Conservation (phyloP, 129 eudicot genomes). For the Artemisia annua region DNA sequence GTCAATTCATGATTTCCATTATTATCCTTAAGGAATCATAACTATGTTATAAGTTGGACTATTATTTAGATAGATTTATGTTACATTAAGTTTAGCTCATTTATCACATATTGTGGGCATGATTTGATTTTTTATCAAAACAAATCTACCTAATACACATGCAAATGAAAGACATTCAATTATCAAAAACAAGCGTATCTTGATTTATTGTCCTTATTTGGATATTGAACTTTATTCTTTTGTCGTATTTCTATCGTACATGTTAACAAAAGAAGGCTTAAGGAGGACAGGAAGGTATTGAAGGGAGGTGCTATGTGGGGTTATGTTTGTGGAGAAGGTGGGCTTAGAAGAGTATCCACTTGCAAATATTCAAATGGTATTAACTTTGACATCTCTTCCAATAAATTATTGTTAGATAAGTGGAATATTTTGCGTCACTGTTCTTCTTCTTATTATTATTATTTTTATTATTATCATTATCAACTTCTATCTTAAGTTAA, state of each 20-base stretch:
- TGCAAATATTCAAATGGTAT: conserved; percentile 28
- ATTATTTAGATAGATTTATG: no score
- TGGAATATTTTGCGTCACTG: conserved; percentile 26
- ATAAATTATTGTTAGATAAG: conserved; percentile 16
- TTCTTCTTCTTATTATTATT: background rate
- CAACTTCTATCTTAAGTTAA: conserved; percentile 7
- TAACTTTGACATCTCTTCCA: conserved; percentile 32
- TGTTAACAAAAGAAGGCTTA: conserved; percentile 3
- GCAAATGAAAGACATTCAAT: background rate
- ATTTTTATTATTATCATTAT: background rate
- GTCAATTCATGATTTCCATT: no score
- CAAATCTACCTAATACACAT: conserved; percentile 23
- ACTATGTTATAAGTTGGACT: no score
- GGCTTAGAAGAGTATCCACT: conserved; percentile 31
- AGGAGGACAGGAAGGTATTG: conserved; percentile 17
- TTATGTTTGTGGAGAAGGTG: conserved; percentile 31
- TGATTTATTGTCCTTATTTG: background rate
- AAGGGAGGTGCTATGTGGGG: conserved; percentile 32
- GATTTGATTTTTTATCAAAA: background rate
- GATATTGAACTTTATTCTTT: background rate
- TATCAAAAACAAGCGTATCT: conserved; percentile 1
- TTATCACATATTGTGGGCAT: background rate
- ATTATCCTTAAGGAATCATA: no score
- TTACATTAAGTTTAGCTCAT: no score
- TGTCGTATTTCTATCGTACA: no score